Percentiles rank a stretch among this genome's conserved stretches.
Evolutionary conservation across 805 yeast species (phyloP).

Genomic region (Cyberlindnera saturnus): DNA sequence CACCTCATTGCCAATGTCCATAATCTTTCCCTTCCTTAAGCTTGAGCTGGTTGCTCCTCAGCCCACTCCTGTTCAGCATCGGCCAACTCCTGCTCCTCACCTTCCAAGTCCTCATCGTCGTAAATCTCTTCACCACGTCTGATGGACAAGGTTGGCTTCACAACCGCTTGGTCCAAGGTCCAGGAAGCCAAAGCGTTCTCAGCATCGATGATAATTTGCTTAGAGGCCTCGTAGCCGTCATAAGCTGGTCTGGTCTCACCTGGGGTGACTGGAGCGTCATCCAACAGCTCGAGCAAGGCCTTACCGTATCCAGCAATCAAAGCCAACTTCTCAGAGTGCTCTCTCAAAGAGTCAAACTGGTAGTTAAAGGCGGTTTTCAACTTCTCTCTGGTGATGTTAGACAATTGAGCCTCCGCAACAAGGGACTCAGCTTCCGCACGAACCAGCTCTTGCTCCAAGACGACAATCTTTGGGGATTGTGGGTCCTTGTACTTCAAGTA

Average conservation of each 20-base stretch:
- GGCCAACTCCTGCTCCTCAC: constrained; percentile 43
- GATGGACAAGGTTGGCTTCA: constrained; percentile 73
- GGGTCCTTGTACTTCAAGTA: constrained; percentile 82
- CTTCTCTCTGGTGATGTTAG: constrained; percentile 83
- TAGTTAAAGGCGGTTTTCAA: constrained; percentile 78
- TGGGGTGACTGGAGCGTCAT: constrained; percentile 82
- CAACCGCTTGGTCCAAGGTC: constrained; percentile 80
- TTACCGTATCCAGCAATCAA: constrained; percentile 87
- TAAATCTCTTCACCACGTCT: constrained; percentile 50
- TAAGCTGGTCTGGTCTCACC: constrained; percentile 90
- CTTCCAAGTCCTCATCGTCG: constrained; percentile 38
- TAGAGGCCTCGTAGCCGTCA: constrained; percentile 84
- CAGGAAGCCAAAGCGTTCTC: constrained; percentile 78
- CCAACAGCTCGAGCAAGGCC: constrained; percentile 75
- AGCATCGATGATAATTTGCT: constrained; percentile 81
- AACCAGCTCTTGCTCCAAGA: constrained; percentile 83
- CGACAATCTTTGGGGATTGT: constrained; percentile 69
- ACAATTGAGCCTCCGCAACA: constrained; percentile 88
- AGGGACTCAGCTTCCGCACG: constrained; percentile 89
- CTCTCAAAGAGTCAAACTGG: constrained; percentile 81
- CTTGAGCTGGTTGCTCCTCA: constrained; percentile 27
- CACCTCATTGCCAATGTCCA: background rate
- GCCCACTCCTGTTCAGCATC: constrained; percentile 53
- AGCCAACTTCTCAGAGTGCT: constrained; percentile 80
- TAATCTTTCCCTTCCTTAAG: constrained; percentile 5